Evolutionary conservation across 1,139 yeast genomes (phyloP), one percentile per base, ranked within the genome.

Genomic region (Scheffersomyces stambukii): DNA sequence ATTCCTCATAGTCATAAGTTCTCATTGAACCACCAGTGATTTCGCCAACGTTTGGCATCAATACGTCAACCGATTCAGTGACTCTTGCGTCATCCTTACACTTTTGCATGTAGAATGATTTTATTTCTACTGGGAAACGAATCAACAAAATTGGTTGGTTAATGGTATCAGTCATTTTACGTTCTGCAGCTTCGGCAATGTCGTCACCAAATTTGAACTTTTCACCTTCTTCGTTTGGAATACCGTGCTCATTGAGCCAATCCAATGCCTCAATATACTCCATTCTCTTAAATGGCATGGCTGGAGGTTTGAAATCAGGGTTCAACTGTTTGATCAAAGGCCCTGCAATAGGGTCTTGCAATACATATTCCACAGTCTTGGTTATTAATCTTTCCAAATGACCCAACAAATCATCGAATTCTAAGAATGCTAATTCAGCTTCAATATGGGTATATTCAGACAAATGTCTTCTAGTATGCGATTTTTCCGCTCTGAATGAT

Each of bases 11-110:
- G 47, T 79, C 77, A 43, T 74, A 77, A 45, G 88, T 88, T 75
- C 99, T 88, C 99, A 91, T 91, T 30, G 97, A 89, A 36, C 98
- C 98, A 60, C 98, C 98, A 27, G 95, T 84, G 52, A 91, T 83
- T 65, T 89, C 97, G 57, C 98, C 98, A 33, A 91, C 98, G 51
- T 85, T 89, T 50, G 98, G 98, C 96, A 91, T 89, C 57, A 91
- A 74, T 21, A 93, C 96, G 61, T 91, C 99, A 27, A 91, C 97
- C 28, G 96, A 84, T 63, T 93, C 98, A 31, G 98, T 91, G 49
- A 91, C 96, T 54, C 96, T 77, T 41, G 80, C 81, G 54, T 91
- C 97, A 50, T 86, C 96, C 10, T 62, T 54, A 60, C 95, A 86
- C 61, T 81, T 86, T 66, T 83, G 81, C 98, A 91, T 91, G 78